Conservation (phyloP, 2,329 filamentous ascomycete genomes). For the Fusarium humuli region DNA sequence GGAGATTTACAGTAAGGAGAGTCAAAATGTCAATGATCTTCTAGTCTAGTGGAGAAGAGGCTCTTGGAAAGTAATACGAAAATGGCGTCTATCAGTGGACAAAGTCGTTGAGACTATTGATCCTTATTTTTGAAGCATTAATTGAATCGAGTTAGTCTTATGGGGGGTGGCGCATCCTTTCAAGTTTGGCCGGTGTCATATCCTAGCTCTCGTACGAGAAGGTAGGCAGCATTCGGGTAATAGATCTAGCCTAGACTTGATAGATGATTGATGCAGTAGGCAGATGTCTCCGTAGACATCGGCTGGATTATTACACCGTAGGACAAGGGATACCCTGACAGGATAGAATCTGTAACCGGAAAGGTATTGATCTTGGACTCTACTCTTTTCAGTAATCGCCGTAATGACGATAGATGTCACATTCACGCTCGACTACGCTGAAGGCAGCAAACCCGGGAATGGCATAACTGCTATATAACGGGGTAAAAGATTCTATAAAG, state of each 20-base stretch:
- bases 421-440: background rate
- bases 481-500: too few relatives aligned
- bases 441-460: too few relatives aligned
- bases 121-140: slow-evolving; percentile 11
- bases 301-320: background rate
- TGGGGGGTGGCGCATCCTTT: slow-evolving; percentile 12
- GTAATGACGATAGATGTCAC: background rate
- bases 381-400: background rate
- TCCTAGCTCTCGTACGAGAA: slow-evolving; percentile 13
- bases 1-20: slow-evolving; percentile 2
- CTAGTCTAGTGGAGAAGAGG: slow-evolving; percentile 1
- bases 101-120: slow-evolving; percentile 19
- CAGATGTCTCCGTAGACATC: background rate
- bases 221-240: background rate
- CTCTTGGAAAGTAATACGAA: slow-evolving; percentile 1
- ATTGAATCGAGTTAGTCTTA: slow-evolving; percentile 12
- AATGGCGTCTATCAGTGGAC: slow-evolving; percentile 1
- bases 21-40: background rate
- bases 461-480: too few relatives aligned
- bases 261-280: background rate
- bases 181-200: background rate
- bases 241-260: background rate
- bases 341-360: background rate
- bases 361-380: background rate
- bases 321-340: background rate